These are phyloP conservation scores for Dunaliella sp. DNA, from an alignment of 139 green algal species.

Conservation along the genomic window DNA sequence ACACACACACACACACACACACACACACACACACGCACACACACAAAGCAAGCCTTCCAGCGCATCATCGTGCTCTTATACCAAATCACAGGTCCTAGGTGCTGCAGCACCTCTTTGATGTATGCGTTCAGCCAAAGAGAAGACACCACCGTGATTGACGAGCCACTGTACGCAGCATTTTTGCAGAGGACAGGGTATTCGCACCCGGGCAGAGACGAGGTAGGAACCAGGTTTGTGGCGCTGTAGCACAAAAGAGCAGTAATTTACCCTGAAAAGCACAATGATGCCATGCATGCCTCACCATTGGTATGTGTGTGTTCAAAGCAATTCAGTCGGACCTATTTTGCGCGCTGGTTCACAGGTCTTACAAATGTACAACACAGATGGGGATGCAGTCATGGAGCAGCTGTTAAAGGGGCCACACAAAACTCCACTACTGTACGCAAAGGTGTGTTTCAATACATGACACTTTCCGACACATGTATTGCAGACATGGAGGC, in stretches of 20 bases:
- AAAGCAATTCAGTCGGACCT: not conserved
- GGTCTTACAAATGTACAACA: not conserved
- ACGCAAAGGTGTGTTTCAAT: not conserved
- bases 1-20: no score
- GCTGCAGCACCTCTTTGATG: constrained; percentile 46
- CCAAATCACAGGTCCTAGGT: constrained; percentile 42
- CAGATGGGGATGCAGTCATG: not conserved
- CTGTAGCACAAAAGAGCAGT: not conserved
- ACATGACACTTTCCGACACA: not conserved
- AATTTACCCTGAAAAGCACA: not conserved
- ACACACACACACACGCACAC: no score
- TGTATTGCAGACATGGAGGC: not conserved
- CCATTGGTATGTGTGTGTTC: not conserved
- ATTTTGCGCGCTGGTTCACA: not conserved
- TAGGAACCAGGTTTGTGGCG: no score
- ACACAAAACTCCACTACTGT: not conserved
- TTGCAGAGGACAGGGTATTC: constrained; percentile 37
- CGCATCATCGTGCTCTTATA: constrained; percentile 53
- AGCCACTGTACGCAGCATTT: constrained; percentile 66
- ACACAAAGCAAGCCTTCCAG: no score
- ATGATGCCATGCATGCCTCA: not conserved
- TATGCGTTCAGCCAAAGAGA: constrained; percentile 42
- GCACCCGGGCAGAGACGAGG: constrained; percentile 16
- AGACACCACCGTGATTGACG: constrained; percentile 51
- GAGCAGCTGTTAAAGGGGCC: not conserved